Conservation (phyloP, 257 asterid genomes). For the Forsythia viridissima region DNA sequence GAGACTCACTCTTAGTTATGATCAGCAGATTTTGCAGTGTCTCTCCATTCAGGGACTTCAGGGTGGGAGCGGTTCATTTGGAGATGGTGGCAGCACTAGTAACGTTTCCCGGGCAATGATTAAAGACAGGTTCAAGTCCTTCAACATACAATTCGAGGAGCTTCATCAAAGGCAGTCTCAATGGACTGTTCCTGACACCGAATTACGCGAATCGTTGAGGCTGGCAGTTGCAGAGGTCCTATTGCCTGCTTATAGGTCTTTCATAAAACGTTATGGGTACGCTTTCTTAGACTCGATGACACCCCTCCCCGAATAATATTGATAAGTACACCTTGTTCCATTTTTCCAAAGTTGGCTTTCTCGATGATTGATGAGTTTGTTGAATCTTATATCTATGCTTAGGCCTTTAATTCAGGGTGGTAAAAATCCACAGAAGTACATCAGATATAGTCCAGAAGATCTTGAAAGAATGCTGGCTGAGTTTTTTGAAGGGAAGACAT, state of each 20-base stretch:
- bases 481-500: slow-evolving; percentile 91
- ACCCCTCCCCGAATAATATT: neutral
- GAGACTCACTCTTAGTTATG: neutral
- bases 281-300: slow-evolving; percentile 19
- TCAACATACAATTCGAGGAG: slow-evolving; percentile 86
- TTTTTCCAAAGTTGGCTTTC: neutral
- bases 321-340: neutral
- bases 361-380: neutral
- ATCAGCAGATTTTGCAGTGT: slow-evolving; percentile 81
- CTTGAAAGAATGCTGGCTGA: slow-evolving; percentile 96
- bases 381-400: slow-evolving; percentile 5
- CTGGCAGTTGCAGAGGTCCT: slow-evolving; percentile 98
- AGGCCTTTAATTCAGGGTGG: slow-evolving; percentile 91
- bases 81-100: slow-evolving; percentile 47
- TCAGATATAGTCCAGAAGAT: slow-evolving; percentile 79
- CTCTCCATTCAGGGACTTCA: slow-evolving; percentile 69
- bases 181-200: slow-evolving; percentile 99
- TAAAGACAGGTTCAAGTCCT: slow-evolving; percentile 84
- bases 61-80: slow-evolving; percentile 49
- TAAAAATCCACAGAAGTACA: slow-evolving; percentile 80
- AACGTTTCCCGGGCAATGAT: slow-evolving; percentile 76
- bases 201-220: slow-evolving; percentile 88
- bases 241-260: slow-evolving; percentile 91
- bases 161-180: slow-evolving; percentile 96
- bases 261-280: slow-evolving; percentile 80